Evolutionary conservation across 2,329 filamentous ascomycete species (phyloP), one percentile per base, ranked within the genome.

Genomic region (Metarhizium rileyi): DNA sequence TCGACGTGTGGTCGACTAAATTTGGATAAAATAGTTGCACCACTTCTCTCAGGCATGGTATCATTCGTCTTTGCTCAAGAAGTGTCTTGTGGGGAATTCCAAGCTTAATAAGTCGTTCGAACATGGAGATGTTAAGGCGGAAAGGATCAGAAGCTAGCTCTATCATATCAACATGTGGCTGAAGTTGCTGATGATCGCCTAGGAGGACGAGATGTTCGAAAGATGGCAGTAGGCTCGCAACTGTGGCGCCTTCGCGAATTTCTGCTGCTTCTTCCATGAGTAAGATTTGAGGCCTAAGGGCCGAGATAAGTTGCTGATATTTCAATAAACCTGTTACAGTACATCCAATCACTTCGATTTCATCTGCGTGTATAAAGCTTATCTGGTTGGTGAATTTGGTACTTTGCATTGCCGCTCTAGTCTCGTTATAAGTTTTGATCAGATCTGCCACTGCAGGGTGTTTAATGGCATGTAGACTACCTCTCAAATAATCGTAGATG

Each of bases 251-350:
- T 60, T 87, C 84, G 5, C 83, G 75, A 0, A 84, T 86, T 61
- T 94, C 87, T 0, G 87, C 88, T 0, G 86, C 85, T 67, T 93
- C 85, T 69, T 93, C 86, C 45, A 94, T 82, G 35, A 94, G 67
- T 14, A 91, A 73, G 3, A 87, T 72, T 23, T 73, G 78, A 0
- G 88, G 86, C 26, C 77, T 71, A 4, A 91, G 61, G 2, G 78
- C 78, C 1, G 81, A 73, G 22, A 94, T 70, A 2, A 91, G 70
- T 1, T 76, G 78, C 3, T 87, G 80, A 53, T 93, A 91, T 57
- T 94, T 94, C 64, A 83, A 84, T 8, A 94, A 62, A 1, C 88
- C 87, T 0, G 89, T 94, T 0, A 86, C 90, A 0, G 89, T 95
- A 46, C 78, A 77, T 30, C 77, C 76, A 3, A 91, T 67, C 23